Evolutionary conservation across 83 land plant genomes (phyloP).

Genomic region (Diphasiastrum complanatum): DNA sequence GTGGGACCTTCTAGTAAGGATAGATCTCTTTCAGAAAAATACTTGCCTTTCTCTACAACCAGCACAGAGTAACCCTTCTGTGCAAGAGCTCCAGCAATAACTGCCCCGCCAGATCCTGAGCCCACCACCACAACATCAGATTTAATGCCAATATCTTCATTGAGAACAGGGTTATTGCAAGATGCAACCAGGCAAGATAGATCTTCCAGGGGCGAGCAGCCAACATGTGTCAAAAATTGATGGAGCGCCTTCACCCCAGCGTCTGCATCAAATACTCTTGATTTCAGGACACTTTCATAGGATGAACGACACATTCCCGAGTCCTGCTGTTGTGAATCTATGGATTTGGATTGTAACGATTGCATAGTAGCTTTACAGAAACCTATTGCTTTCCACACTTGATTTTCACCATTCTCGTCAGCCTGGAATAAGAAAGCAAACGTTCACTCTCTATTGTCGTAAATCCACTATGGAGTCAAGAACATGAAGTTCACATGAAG

Average conservation of each 20-base stretch:
- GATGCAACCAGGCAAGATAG: slow-evolving; percentile 10
- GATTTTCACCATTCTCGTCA: slow-evolving; percentile 49
- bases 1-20: slow-evolving; percentile 51
- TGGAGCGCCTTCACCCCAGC: not conserved
- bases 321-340: not conserved
- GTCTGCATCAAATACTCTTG: not conserved
- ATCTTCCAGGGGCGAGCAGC: slow-evolving; percentile 11
- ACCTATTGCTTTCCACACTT: slow-evolving; percentile 61
- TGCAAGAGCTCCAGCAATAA: slow-evolving; percentile 52
- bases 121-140: slow-evolving; percentile 67
- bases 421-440: slow-evolving; percentile 27
- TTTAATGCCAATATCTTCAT: slow-evolving; percentile 25
- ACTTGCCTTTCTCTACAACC: slow-evolving; percentile 57
- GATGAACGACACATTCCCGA: slow-evolving; percentile 20
- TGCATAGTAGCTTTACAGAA: slow-evolving; percentile 52
- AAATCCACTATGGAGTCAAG: not conserved
- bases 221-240: not conserved
- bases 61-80: slow-evolving; percentile 53
- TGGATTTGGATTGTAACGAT: slow-evolving; percentile 8
- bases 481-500: not conserved
- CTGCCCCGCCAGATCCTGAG: slow-evolving; percentile 67
- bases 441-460: not conserved
- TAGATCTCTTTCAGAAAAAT: slow-evolving; percentile 34
- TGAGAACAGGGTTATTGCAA: not conserved
- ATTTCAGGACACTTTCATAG: not conserved